Conservation (phyloP, 495 filamentous ascomycete genomes). For the Annulohypoxylon stygium region DNA sequence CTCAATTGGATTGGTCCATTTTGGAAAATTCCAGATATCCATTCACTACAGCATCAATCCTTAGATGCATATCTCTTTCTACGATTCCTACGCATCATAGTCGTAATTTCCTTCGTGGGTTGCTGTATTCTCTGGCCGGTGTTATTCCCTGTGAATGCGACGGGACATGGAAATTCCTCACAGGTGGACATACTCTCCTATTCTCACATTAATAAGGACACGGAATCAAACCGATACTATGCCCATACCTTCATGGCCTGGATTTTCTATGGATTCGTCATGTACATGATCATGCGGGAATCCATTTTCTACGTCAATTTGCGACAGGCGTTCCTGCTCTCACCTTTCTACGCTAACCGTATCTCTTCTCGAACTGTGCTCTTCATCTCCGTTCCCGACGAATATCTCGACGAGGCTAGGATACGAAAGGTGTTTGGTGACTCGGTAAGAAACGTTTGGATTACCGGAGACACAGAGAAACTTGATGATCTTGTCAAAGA, state of each 20-base stretch:
- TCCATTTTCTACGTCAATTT: slow-evolving; percentile 95
- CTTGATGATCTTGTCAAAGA: slow-evolving; percentile 88
- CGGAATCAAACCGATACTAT: slow-evolving; percentile 73
- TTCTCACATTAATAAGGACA: slow-evolving; percentile 72
- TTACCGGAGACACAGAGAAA: slow-evolving; percentile 81
- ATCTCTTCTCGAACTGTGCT: slow-evolving; percentile 95
- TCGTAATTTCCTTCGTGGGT: slow-evolving; percentile 82
- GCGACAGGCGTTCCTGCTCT: slow-evolving; percentile 93
- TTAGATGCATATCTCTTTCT: slow-evolving; percentile 91
- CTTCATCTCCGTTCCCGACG: slow-evolving; percentile 84
- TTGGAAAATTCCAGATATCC: slow-evolving; percentile 83
- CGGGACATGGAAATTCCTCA: slow-evolving; percentile 72
- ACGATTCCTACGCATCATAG: slow-evolving; percentile 81
- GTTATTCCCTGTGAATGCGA: slow-evolving; percentile 87
- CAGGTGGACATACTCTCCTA: slow-evolving; percentile 86
- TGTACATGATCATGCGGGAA: slow-evolving; percentile 91
- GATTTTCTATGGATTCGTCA: slow-evolving; percentile 86
- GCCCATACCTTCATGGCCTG: slow-evolving; percentile 80
- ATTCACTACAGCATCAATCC: slow-evolving; percentile 88
- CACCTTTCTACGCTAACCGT: slow-evolving; percentile 86
- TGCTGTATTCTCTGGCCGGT: slow-evolving; percentile 86
- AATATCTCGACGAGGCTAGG: slow-evolving; percentile 78
- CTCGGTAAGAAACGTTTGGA: slow-evolving; percentile 87
- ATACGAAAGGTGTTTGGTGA: slow-evolving; percentile 84
- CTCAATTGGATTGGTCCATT: slow-evolving; percentile 83